Conservation (phyloP, 2,329 filamentous ascomycete genomes). For the Coniochaeta sp. region DNA sequence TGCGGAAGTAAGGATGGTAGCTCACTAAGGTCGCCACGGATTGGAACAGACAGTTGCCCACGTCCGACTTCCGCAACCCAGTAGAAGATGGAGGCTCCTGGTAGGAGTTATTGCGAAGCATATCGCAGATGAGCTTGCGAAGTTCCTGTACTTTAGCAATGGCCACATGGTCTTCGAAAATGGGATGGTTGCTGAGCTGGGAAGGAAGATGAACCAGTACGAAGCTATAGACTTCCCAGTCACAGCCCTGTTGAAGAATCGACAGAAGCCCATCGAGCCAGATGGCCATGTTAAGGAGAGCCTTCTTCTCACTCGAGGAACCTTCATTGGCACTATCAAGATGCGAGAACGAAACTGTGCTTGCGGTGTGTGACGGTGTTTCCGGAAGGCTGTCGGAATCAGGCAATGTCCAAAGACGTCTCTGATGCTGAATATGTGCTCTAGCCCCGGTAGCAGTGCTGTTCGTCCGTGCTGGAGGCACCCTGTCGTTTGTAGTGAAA, state of each 20-base stretch:
- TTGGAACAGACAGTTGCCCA: slow-evolving; percentile 83
- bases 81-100: slow-evolving; percentile 74
- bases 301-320: slow-evolving; percentile 11
- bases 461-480: slow-evolving; percentile 29
- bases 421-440: slow-evolving; percentile 9
- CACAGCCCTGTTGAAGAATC: slow-evolving; percentile 66
- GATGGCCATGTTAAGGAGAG: slow-evolving; percentile 47
- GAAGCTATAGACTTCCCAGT: slow-evolving; percentile 93
- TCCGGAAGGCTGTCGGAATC: slow-evolving; percentile 50
- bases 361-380: slow-evolving; percentile 35
- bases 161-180: slow-evolving; percentile 61
- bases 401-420: slow-evolving; percentile 50
- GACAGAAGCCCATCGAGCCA: slow-evolving; percentile 75
- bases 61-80: slow-evolving; percentile 77
- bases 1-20: slow-evolving; percentile 80
- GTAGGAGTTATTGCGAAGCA: slow-evolving; percentile 70
- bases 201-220: slow-evolving; percentile 78
- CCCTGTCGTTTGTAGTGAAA: slow-evolving; percentile 36
- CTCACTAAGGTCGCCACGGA: slow-evolving; percentile 81
- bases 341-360: slow-evolving; percentile 43
- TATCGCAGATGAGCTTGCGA: slow-evolving; percentile 71
- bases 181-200: slow-evolving; percentile 81
- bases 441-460: slow-evolving; percentile 30
- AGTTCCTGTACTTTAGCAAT: slow-evolving; percentile 70
- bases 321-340: slow-evolving; percentile 9